A percentile compares a stretch with the other conserved stretches of the same genome.
Evolutionary conservation across 2,329 filamentous ascomycete species (phyloP).

Genomic region (Xylariaceae sp.): DNA sequence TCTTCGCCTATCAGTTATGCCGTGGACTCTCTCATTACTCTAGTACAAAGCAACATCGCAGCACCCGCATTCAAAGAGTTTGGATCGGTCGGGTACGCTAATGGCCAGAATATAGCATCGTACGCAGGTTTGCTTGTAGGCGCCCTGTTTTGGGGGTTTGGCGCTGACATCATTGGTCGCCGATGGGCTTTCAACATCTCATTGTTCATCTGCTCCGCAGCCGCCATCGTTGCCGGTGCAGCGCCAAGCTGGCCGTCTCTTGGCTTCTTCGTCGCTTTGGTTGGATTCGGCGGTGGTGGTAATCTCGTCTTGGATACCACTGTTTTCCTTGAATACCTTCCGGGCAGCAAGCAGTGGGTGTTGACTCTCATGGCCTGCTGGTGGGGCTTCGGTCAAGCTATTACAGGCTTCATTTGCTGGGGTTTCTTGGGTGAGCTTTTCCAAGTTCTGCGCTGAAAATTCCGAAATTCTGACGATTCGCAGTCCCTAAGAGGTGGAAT

Average conservation of each 20-base stretch:
- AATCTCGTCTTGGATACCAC: constrained; percentile 68
- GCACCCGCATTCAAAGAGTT: constrained; percentile 65
- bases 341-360: constrained; percentile 65
- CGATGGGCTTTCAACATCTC: constrained; percentile 72
- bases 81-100: constrained; percentile 56
- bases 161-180: constrained; percentile 71
- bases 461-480: constrained; percentile 2
- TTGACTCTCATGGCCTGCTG: constrained; percentile 65
- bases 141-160: constrained; percentile 71
- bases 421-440: constrained; percentile 49
- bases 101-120: constrained; percentile 65
- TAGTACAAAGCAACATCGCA: constrained; percentile 69
- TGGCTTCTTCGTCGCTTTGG: constrained; percentile 66
- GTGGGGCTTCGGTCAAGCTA: constrained; percentile 56
- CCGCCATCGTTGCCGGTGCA: constrained; percentile 68
- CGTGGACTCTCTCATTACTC: constrained; percentile 60
- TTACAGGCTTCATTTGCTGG: constrained; percentile 57
- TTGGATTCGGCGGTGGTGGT: constrained; percentile 68
- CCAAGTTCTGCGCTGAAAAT: no score
- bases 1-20: constrained; percentile 51
- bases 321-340: constrained; percentile 54
- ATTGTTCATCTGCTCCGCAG: constrained; percentile 66
- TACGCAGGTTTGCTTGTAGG: constrained; percentile 57
- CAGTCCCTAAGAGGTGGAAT: constrained; percentile 49
- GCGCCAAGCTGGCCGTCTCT: constrained; percentile 70